These are phyloP conservation scores for Calamus simplicifolius DNA, from an alignment of 176 grass and related monocot genomes.

Conservation along the genomic window DNA sequence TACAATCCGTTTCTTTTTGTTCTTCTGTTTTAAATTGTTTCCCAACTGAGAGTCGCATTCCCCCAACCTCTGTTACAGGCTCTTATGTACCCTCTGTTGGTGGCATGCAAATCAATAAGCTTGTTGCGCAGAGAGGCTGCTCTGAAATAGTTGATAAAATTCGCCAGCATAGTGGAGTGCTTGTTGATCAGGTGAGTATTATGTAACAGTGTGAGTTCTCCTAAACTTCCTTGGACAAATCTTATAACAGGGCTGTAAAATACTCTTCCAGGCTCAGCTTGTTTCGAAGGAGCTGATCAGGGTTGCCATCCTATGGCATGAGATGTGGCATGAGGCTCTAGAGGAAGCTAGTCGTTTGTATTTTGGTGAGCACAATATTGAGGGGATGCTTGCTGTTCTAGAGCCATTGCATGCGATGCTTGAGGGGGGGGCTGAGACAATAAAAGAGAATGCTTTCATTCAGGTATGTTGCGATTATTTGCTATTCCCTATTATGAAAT, in stretches of 20 bases:
- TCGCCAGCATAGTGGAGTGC: constrained; percentile 81
- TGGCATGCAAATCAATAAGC: constrained; percentile 99
- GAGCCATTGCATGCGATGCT: constrained; percentile 90
- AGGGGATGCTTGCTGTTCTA: constrained; percentile 87
- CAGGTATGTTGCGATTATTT: constrained; percentile 47
- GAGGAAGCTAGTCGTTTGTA: constrained; percentile 97
- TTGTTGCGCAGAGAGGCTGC: constrained; percentile 74
- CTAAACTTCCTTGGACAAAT: neutral
- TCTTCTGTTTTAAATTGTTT: too few relatives aligned
- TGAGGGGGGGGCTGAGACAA: constrained; percentile 66
- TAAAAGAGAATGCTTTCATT: constrained; percentile 86
- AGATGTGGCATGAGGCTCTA: constrained; percentile 98
- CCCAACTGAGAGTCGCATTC: neutral
- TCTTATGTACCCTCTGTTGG: constrained; percentile 97
- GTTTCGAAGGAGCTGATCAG: constrained; percentile 96
- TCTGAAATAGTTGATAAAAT: constrained; percentile 93
- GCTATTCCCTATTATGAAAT: neutral
- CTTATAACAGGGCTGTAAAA: constrained; percentile 18
- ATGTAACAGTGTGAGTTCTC: constrained; percentile 4
- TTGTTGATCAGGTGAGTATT: constrained; percentile 79
- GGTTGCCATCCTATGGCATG: constrained; percentile 98
- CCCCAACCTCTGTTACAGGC: constrained; percentile 41
- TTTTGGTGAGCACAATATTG: constrained; percentile 96
- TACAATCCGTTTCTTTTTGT: too few relatives aligned
- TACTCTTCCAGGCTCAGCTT: constrained; percentile 68